Base-by-base conservation (phyloP, 257 asterid genomes). In the Parsonsia alboflavescens region DNA sequence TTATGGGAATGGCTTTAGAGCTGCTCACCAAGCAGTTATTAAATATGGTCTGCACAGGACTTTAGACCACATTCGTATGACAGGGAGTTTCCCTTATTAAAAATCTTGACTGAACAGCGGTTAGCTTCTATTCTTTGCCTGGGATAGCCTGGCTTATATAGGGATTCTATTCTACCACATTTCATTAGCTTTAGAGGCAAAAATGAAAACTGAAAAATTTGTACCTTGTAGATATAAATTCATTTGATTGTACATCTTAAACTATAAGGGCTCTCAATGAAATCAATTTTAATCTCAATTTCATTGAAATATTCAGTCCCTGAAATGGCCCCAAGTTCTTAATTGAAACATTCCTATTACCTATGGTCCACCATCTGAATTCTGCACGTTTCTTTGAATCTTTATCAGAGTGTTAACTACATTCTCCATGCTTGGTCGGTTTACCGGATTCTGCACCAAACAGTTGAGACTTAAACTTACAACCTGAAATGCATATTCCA, bases 1-100 rank as follows among this genome's bases (percentile, higher is more conserved):
- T 8, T 95, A 95, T 67, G 99, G 99, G 68, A 83, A 95, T 65
- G 98, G 99, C 19, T 95, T 89, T 70, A 75, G 98, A 75, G 89
- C 88, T 39, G 99, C 94, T 76, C 88, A 90, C 52, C 86, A 81
- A 50, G 97, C 96, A 0, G 96, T 90, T 68, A 78, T 77, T 64
- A 85, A 84, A 79, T 92, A 88, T 67, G 99, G 99, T 65, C 67
- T 95, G 75, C 84, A 81, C 81, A 81, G 81, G 71, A 95, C 99
- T 24, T 84, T 95, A 62, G 91, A 90, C 73, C 96, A 90, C 75
- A 84, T 95, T 57, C 84, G 82, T 64, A 86, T 86, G 84, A 90
- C 97, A 0, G 99, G 97, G 58, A 86, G 79, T 46, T 89, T 95
- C 76, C 98, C 99, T 22, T 80, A 65, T 71, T 92, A n/a, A 74